Evolutionary conservation across 495 filamentous ascomycete genomes (phyloP).

Genomic region (Letharia lupina): DNA sequence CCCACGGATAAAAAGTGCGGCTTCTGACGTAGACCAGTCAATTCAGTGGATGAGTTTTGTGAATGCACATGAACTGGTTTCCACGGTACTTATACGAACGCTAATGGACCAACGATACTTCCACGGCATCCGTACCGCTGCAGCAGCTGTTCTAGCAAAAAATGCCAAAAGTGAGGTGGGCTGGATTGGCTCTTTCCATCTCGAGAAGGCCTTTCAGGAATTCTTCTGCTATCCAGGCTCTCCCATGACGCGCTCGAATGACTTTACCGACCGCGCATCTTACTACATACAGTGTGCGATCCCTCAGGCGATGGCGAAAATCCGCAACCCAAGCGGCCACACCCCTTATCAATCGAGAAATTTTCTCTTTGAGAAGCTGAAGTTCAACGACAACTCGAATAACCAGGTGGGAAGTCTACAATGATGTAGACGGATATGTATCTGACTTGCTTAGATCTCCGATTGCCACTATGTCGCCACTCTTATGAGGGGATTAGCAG

Average conservation of each 20-base stretch:
- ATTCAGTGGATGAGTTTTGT: slow-evolving; percentile 53
- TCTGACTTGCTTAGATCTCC: slow-evolving; percentile 46
- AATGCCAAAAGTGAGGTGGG: slow-evolving; percentile 60
- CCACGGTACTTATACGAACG: slow-evolving; percentile 79
- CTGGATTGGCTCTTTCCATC: slow-evolving; percentile 76
- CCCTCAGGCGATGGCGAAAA: slow-evolving; percentile 64
- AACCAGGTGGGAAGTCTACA: slow-evolving; percentile 49
- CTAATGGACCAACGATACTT: slow-evolving; percentile 90
- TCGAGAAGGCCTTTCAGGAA: slow-evolving; percentile 74
- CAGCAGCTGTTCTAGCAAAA: slow-evolving; percentile 62
- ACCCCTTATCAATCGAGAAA: slow-evolving; percentile 66
- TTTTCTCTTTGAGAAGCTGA: slow-evolving; percentile 79
- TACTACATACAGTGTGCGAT: slow-evolving; percentile 80
- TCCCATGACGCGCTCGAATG: slow-evolving; percentile 71
- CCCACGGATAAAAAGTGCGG: background rate
- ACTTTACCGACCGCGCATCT: slow-evolving; percentile 74
- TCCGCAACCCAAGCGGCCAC: slow-evolving; percentile 65
- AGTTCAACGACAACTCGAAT: slow-evolving; percentile 85
- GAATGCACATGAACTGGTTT: slow-evolving; percentile 61
- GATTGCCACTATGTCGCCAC: slow-evolving; percentile 80
- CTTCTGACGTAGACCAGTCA: slow-evolving; percentile 36
- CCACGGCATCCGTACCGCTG: slow-evolving; percentile 79
- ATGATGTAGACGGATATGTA: background rate
- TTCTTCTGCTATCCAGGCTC: slow-evolving; percentile 71
- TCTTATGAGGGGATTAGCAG: slow-evolving; percentile 70